phyloP scores from a whole-genome alignment of 805 yeast genomes.

The Debaryomyces castellii region DNA sequence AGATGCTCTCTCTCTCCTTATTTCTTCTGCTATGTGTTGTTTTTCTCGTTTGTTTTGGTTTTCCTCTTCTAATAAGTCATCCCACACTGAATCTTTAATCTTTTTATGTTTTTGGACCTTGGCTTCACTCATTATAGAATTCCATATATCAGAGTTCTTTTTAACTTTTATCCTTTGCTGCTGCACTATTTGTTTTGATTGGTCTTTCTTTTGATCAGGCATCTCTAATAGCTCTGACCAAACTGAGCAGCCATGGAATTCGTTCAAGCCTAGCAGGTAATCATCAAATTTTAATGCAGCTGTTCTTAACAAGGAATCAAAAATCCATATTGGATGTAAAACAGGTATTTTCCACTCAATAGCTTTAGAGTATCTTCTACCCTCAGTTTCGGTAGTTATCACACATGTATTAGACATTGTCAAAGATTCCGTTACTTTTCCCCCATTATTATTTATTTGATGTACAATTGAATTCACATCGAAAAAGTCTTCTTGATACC shows the following conservation, averaged over 20 bases:
- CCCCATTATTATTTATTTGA: conserved; percentile 46
- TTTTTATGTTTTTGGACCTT: conserved; percentile 11
- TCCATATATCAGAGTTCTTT: conserved; percentile 40
- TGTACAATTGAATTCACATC: conserved; percentile 30
- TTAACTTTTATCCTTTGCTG: conserved; percentile 9
- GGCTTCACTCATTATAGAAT: conserved; percentile 38
- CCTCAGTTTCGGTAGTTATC: conserved; percentile 50
- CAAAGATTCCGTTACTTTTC: conserved; percentile 50
- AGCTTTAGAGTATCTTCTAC: conserved; percentile 54
- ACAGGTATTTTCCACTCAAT: conserved; percentile 52
- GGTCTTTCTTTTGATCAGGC: conserved; percentile 3
- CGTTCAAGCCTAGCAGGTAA: conserved; percentile 28
- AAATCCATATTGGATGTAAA: conserved; percentile 51
- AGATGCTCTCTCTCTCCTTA: conserved; percentile 3
- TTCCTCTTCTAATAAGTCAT: conserved; percentile 13
- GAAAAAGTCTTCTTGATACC: conserved; percentile 10
- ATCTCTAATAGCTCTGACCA: conserved; percentile 29
- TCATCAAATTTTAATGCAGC: conserved; percentile 41
- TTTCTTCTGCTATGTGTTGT: conserved; percentile 12
- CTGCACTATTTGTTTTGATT: conserved; percentile 1
- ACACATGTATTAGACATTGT: conserved; percentile 44
- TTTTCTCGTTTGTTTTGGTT: conserved; percentile 10
- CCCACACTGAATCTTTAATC: conserved; percentile 26
- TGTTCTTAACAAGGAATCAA: conserved; percentile 45
- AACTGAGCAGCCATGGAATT: conserved; percentile 29